These are phyloP conservation scores for Prunus yedoensis DNA, from an alignment of 331 rosid species.

Conservation along the genomic window DNA sequence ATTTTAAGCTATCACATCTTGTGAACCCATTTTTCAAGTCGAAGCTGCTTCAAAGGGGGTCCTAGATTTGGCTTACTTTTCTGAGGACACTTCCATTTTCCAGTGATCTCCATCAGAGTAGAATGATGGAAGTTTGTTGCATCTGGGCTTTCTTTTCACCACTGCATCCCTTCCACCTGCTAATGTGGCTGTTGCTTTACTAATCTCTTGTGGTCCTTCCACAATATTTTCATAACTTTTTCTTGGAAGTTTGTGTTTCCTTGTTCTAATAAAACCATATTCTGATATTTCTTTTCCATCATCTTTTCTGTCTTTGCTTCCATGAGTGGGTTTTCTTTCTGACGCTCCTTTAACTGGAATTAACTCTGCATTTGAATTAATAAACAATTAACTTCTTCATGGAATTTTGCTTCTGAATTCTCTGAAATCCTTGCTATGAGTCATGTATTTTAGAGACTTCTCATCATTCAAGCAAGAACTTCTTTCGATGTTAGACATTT, in stretches of 20 bases:
- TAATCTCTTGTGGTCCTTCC: constrained; percentile 25
- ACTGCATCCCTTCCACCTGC: constrained; percentile 10
- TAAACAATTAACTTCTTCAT: too few species aligned
- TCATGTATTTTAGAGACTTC: too few species aligned
- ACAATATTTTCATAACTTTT: constrained; percentile 30
- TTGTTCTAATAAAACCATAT: constrained; percentile 5
- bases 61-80: constrained; percentile 62
- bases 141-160: constrained; percentile 48
- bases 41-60: constrained; percentile 82
- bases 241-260: constrained; percentile 31
- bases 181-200: constrained; percentile 16
- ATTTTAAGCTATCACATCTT: constrained; percentile 26
- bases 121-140: constrained; percentile 52
- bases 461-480: too few species aligned
- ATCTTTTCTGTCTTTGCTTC: too few species aligned
- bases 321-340: too few species aligned
- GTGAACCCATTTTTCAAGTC: constrained; percentile 72
- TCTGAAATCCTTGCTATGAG: too few species aligned
- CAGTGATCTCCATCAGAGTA: constrained; percentile 42
- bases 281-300: background rate
- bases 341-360: too few species aligned
- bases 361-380: too few species aligned
- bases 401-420: too few species aligned
- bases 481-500: too few species aligned
- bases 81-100: constrained; percentile 85